phyloP scores from a whole-genome alignment of 306 rosid species.

The Begonia peltatifolia region DNA sequence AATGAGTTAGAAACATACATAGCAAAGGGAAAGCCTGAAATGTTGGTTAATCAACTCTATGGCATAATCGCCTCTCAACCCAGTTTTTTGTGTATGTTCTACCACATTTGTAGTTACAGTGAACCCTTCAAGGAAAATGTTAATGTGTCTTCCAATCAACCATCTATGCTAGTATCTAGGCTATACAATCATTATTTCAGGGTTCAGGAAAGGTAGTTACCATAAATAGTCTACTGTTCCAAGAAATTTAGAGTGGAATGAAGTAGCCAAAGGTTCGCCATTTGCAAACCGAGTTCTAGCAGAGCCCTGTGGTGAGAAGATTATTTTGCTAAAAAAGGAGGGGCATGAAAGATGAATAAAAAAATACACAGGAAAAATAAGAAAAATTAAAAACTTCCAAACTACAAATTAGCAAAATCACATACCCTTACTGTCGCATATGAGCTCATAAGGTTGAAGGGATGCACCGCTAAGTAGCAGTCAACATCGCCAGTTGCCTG shows the following conservation, averaged over 20 bases:
- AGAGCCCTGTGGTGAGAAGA: conserved; percentile 38
- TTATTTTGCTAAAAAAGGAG: conserved; percentile 7
- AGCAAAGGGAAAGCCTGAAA: no score
- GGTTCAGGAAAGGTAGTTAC: conserved; percentile 26
- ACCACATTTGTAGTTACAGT: no score
- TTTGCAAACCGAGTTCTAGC: conserved; percentile 41
- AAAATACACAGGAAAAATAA: not conserved
- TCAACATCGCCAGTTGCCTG: conserved; percentile 55
- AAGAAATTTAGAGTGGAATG: conserved; percentile 81
- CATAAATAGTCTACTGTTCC: conserved; percentile 91
- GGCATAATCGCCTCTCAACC: no score
- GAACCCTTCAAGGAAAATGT: conserved; percentile 7
- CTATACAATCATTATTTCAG: not conserved
- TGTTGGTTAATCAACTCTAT: no score
- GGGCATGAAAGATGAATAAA: not conserved
- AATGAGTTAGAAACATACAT: no score
- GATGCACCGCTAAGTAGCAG: conserved; percentile 40
- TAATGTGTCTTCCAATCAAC: conserved; percentile 1
- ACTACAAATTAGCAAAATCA: no score
- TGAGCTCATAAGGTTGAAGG: conserved; percentile 61
- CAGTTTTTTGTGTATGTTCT: no score
- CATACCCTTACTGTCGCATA: conserved; percentile 54
- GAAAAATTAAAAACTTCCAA: no score
- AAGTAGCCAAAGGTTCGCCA: conserved; percentile 77
- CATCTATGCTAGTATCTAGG: conserved; percentile 4